A percentile compares a stretch with the other conserved stretches of the same genome.
phyloP scores from a whole-genome alignment of 1,139 yeast genomes.

The Ashbya aceris region DNA sequence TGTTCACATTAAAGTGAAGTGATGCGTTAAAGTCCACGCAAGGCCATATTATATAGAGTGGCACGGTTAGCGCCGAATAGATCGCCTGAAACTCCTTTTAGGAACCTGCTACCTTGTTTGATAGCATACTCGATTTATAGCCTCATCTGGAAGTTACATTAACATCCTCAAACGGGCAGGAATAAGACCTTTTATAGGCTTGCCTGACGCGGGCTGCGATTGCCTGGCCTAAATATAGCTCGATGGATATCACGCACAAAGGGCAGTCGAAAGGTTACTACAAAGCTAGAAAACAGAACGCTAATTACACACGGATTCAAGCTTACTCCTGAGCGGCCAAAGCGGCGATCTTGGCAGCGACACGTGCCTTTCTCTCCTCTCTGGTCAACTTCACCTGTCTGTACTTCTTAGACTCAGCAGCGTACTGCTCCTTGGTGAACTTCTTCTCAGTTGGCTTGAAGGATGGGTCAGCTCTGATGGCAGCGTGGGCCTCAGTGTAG shows the following conservation, averaged over 20 bases:
- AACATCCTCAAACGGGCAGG: too few species aligned
- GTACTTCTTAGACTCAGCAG: slow-evolving; percentile 93
- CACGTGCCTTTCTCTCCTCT: slow-evolving; percentile 83
- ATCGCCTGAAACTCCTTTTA: background rate
- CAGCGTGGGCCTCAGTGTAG: slow-evolving; percentile 89
- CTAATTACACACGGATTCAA: background rate
- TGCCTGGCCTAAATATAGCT: too few species aligned
- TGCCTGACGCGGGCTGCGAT: too few species aligned
- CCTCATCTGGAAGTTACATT: too few species aligned
- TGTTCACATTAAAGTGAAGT: too few species aligned
- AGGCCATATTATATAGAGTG: background rate
- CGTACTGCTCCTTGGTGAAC: slow-evolving; percentile 95
- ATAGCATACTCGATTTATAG: background rate
- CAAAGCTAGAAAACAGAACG: slow-evolving; percentile 2
- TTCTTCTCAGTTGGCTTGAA: slow-evolving; percentile 89
- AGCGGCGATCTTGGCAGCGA: slow-evolving; percentile 88
- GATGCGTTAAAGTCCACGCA: too few species aligned
- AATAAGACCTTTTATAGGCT: too few species aligned
- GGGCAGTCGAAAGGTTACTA: background rate
- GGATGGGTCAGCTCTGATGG: slow-evolving; percentile 92
- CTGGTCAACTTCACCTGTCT: slow-evolving; percentile 78
- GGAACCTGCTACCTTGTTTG: background rate
- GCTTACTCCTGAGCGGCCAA: slow-evolving; percentile 33
- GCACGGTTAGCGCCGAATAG: background rate
- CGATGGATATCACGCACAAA: background rate